Evolutionary conservation across 106 monocot species (phyloP), one percentile per base, ranked within the genome.

Genomic region (Dendrobium chrysotoxum): DNA sequence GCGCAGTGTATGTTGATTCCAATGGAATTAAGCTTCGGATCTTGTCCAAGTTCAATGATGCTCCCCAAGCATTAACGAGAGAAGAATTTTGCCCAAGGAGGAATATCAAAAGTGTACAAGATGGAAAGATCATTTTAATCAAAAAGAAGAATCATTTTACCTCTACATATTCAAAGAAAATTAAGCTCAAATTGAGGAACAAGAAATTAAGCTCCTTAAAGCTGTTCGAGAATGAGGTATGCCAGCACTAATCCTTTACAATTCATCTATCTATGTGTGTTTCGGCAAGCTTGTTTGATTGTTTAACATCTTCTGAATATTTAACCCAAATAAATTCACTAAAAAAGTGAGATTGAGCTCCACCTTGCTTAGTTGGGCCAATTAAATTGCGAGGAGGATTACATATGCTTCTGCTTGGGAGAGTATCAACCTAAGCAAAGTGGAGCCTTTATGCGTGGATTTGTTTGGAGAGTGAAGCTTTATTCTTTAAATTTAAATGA

Each of bases 1-100:
- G 87, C 64, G 82, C 80, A 2, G 83, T 87, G 65, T 91, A 89
- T 81, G 81, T 91, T 77, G 93, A 93, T 89, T 88, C 93, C 20
- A 87, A 84, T 81, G 93, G 93, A 4, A 88, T 79, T 20, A 93
- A 93, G 72, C 42, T 93, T 78, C 79, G 89, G 39, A 91, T 91
- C 46, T 87, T 93, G 77, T 93, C 93, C 2, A 93, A 86, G 50
- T 79, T 86, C 66, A 79, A 82, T 67, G 82, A 80, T 76, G 41
- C 21, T 23, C 26, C 44, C 40, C 54, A 44, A 23, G 7, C 28
- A 23, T 17, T 75, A 4, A 38, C 75, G 40, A 82, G 23, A 35
- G 80, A 82, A 46, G 38, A 79, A 17, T 76, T 80, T 1, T 74
- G 72, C 57, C 40, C 78, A 21, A 82, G 21, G 81, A 82, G 55